These are phyloP conservation scores for Intubia oerlemansii DNA, from an alignment of 2,329 filamentous ascomycete genomes.

Conservation along the genomic window DNA sequence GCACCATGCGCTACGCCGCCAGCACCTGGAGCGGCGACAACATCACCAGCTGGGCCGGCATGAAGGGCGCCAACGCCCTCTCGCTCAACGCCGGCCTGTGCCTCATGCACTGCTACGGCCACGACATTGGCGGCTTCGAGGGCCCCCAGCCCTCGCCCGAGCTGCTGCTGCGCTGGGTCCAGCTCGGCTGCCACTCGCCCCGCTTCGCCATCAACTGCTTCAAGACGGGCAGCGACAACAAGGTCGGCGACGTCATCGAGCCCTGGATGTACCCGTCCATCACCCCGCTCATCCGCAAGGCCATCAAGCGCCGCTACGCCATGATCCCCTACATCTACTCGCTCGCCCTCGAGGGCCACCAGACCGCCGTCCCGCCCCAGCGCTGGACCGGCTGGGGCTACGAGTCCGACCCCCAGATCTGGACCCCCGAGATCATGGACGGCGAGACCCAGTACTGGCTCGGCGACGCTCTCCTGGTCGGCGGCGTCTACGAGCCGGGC, in stretches of 20 bases:
- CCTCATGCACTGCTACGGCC: conserved; percentile 46
- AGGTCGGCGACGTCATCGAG: conserved; percentile 51
- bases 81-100: conserved; percentile 47
- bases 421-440: conserved; percentile 31
- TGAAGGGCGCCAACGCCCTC: conserved; percentile 50
- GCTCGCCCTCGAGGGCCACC: conserved; percentile 38
- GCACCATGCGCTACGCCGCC: conserved; percentile 48
- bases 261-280: conserved; percentile 59
- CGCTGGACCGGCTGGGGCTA: conserved; percentile 57
- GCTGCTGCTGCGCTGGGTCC: conserved; percentile 51
- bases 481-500: conserved; percentile 44
- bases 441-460: conserved; percentile 58
- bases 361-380: conserved; percentile 39
- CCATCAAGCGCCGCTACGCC: conserved; percentile 50
- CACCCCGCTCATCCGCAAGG: conserved; percentile 36
- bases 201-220: conserved; percentile 63
- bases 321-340: conserved; percentile 54
- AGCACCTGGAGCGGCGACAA: conserved; percentile 60
- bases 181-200: conserved; percentile 46
- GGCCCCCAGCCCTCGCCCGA: conserved; percentile 51
- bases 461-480: conserved; percentile 41
- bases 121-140: conserved; percentile 59
- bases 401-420: conserved; percentile 43
- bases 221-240: conserved; percentile 49
- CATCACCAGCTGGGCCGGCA: conserved; percentile 49